Base-by-base conservation (phyloP, 169 alveolate species). In the Cyclospora cayetanensis region DNA sequence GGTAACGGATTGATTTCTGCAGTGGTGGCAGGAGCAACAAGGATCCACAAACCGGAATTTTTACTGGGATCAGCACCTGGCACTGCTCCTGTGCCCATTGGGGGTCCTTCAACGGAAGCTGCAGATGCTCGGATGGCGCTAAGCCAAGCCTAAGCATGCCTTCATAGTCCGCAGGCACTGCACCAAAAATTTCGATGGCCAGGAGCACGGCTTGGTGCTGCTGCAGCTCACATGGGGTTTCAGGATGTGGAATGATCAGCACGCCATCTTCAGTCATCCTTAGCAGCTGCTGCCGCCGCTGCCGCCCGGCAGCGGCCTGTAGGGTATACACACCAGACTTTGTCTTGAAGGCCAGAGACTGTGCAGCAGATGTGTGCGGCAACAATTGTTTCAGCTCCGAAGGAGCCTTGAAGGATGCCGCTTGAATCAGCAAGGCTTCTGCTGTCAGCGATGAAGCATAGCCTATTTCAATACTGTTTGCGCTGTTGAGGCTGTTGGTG, bases 131-230 rank as follows among this genome's bases (percentile, higher is more conserved):
- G 7, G 22, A 77, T n/a, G 87, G 70, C 68, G 42, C 72, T 4
- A 77, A 68, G 4, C 70, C n/a, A 31, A 77, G 87, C 70, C 60
- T 27, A 46, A 77, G 46, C 50, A n/a, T 50, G 27, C 70, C 87
- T 15, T 37, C 68, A 77, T 43, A 77, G 50, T 77, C 46, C 39
- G 87, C 68, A 9, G 87, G 87, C 31, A 77, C 25, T 2, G 87
- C 66, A 42, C 70, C 87, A 31, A 77, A 29, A 65, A 77, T 77
- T 43, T 77, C 87, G 9, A 77, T 18, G 22, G 70, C 87, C 11
- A 77, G 68, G 3, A 77, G 68, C 43, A 35, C 68, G 9, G 87
- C 87, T 25, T 77, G 87, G 15, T 77, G 87, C 87, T 77, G 87
- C 70, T 43, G 87, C 70, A 77, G 70, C 41, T 31, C 31, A 43